phyloP scores from a whole-genome alignment of 1,139 yeast species.

The Candida buenavistaensis region DNA sequence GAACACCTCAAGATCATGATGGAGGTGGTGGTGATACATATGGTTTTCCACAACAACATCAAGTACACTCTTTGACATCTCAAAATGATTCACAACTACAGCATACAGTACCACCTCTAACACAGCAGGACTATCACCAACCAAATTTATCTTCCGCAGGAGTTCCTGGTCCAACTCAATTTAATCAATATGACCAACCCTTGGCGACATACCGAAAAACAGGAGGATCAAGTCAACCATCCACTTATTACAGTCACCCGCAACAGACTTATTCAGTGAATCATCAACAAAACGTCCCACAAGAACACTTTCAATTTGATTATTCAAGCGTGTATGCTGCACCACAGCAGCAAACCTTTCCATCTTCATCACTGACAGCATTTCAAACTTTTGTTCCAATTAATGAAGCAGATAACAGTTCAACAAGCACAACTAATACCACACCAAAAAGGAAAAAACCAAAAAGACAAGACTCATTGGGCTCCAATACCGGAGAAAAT shows the following conservation, averaged over 20 bases:
- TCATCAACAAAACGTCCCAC: slow-evolving; percentile 2
- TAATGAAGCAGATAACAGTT: slow-evolving; percentile 6
- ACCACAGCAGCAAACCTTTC: slow-evolving; percentile 3
- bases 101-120: slow-evolving; percentile 5
- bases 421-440: slow-evolving; percentile 11
- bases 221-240: background rate
- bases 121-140: slow-evolving; percentile 3
- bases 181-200: background rate
- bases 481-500: slow-evolving; percentile 31
- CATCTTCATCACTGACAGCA: slow-evolving; percentile 3
- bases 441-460: slow-evolving; percentile 24
- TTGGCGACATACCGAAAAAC: background rate
- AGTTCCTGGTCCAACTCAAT: background rate
- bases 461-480: slow-evolving; percentile 22
- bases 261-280: background rate
- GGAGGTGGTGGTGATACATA: slow-evolving; percentile 1
- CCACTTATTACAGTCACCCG: background rate
- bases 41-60: slow-evolving; percentile 4
- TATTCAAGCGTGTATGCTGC: background rate
- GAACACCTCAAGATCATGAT: slow-evolving; percentile 4
- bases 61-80: slow-evolving; percentile 1
- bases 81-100: slow-evolving; percentile 2
- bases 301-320: slow-evolving; percentile 6
- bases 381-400: slow-evolving; percentile 1
- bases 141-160: slow-evolving; percentile 1